Evolutionary conservation across 768 basidiomycete genomes (phyloP), one percentile per base, ranked within the genome.

Genomic region (Lentinus brumalis): DNA sequence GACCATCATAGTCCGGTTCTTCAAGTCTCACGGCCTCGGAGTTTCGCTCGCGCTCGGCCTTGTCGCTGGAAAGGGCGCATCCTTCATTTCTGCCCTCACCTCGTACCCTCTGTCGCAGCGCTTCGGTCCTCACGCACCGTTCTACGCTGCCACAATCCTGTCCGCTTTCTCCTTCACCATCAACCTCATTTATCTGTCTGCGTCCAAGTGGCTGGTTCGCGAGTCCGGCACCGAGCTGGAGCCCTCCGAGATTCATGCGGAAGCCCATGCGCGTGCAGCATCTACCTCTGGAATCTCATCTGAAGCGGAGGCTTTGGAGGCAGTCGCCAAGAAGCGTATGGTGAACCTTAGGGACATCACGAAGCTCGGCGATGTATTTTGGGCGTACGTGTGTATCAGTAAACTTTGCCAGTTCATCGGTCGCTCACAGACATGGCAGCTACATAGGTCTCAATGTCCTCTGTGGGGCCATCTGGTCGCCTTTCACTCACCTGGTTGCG

Each of bases 21-120:
- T 92, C 78, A 84, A 82, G 63, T 82, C 86, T 0, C 88, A 86
- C 69, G 89, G 89, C 2, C 77, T 93, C 1, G 92, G 89, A 1
- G 77, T 87, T 8, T 88, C 89, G 1, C 84, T 94, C 76, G 91
- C 91, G 0, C 78, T 93, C n/a, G 92, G 92, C 21, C 86, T 94
- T 15, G 81, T 94, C 26, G 88, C 85, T 4, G 92, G 92, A 39
- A 94, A 93, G 72, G 84, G 81, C 10, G 83, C 89, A 0, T 89
- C 89, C 5, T 94, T 93, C 70, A 61, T 91, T 38, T 83, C 91
- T 26, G 89, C 90, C 4, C 80, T 87, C 41, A 86, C 89, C 5
- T 86, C 88, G 4, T 89, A 91, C 69, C 89, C 90, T 0, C 81
- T 94, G n/a, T 83, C 87, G 1, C 82, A 88, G 63, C 69, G 71